Percentiles rank a stretch among this genome's conserved stretches.
phyloP scores from a whole-genome alignment of 768 basidiomycete species.

The Termitomyces sp. region DNA sequence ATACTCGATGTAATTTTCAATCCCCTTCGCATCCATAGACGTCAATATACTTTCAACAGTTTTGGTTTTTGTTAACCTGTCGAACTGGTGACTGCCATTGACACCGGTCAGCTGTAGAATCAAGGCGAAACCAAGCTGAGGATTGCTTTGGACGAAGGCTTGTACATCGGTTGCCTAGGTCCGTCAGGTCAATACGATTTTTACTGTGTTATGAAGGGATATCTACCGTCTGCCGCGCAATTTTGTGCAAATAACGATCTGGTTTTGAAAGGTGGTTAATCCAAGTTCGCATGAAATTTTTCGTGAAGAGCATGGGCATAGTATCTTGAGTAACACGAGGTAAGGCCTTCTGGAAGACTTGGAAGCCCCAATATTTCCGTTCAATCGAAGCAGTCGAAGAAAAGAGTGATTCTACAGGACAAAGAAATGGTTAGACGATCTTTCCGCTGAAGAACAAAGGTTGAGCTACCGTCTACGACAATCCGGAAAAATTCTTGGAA shows the following conservation, averaged over 20 bases:
- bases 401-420: constrained; percentile 74
- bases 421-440: constrained; percentile 8
- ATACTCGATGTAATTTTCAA: constrained; percentile 73
- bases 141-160: constrained; percentile 67
- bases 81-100: constrained; percentile 85
- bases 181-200: not conserved
- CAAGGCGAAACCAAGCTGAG: constrained; percentile 78
- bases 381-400: constrained; percentile 79
- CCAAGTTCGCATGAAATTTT: constrained; percentile 95
- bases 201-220: not conserved
- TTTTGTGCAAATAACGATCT: constrained; percentile 88
- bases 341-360: constrained; percentile 79
- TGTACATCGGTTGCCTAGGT: constrained; percentile 73
- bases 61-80: constrained; percentile 89
- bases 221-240: constrained; percentile 74
- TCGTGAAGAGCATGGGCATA: constrained; percentile 87
- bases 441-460: not conserved
- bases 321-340: constrained; percentile 59
- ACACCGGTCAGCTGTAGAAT: constrained; percentile 82
- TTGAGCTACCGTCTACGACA: constrained; percentile 82
- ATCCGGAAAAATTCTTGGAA: constrained; percentile 91
- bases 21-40: constrained; percentile 69
- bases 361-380: constrained; percentile 96
- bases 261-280: constrained; percentile 90
- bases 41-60: constrained; percentile 83